Evolutionary conservation across 2,329 filamentous ascomycete genomes (phyloP).

Genomic region (Cryoendolithus antarcticus): DNA sequence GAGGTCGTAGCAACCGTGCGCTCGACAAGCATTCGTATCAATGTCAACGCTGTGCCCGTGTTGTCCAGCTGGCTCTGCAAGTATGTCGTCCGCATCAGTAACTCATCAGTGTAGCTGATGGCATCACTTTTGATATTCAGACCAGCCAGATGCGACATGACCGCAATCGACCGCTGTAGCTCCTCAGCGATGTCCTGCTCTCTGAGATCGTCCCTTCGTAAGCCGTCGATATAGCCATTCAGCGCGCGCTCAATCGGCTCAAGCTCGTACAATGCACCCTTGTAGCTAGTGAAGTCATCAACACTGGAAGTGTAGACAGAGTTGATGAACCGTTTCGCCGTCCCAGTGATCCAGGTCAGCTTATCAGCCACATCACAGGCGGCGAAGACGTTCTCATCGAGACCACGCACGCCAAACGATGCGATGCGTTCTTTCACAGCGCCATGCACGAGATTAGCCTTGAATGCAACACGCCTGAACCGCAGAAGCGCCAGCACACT

Average conservation of each 20-base stretch:
- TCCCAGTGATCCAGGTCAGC: slow-evolving; percentile 68
- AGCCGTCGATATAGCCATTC: slow-evolving; percentile 74
- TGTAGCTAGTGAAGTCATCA: slow-evolving; percentile 65
- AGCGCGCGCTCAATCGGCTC: slow-evolving; percentile 83
- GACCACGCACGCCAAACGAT: slow-evolving; percentile 51
- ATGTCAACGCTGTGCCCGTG: slow-evolving; percentile 54
- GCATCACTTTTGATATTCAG: slow-evolving; percentile 58
- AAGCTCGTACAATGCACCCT: slow-evolving; percentile 71
- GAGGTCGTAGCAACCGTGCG: slow-evolving; percentile 44
- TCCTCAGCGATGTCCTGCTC: slow-evolving; percentile 72
- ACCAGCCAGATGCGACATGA: slow-evolving; percentile 76
- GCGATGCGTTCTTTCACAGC: slow-evolving; percentile 70
- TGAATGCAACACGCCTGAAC: slow-evolving; percentile 81
- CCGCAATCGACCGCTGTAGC: slow-evolving; percentile 66
- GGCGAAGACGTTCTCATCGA: slow-evolving; percentile 67
- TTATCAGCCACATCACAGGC: slow-evolving; percentile 76
- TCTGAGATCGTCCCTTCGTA: slow-evolving; percentile 75
- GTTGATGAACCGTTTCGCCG: slow-evolving; percentile 74
- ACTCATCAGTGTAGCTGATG: slow-evolving; percentile 63
- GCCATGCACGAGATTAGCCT: slow-evolving; percentile 63
- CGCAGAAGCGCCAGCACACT: slow-evolving; percentile 80
- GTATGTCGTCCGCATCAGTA: slow-evolving; percentile 63
- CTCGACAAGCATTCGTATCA: slow-evolving; percentile 55
- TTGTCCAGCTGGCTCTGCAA: slow-evolving; percentile 76
- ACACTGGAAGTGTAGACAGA: slow-evolving; percentile 68